Percentiles rank a stretch among this genome's conserved stretches.
phyloP scores from a whole-genome alignment of 495 filamentous ascomycete genomes.

The Hyaloscypha bicolor region DNA sequence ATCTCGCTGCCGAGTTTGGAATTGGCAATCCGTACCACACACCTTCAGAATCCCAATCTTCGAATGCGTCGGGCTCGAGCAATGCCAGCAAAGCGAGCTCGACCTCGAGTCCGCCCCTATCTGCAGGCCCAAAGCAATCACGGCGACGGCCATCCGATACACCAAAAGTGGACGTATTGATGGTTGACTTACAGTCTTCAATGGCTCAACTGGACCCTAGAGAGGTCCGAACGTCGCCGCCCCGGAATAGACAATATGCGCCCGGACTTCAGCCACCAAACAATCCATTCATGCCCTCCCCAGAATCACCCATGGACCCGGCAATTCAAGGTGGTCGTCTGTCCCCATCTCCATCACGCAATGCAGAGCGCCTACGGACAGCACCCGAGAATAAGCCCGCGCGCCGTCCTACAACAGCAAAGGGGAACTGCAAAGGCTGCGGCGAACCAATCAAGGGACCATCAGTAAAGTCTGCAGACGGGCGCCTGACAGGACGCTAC shows the following conservation, averaged over 20 bases:
- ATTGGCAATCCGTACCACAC: conserved; percentile 61
- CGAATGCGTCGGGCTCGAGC: conserved; percentile 68
- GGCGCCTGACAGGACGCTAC: conserved; percentile 89
- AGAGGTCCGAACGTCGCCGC: conserved; percentile 21
- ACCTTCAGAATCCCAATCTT: conserved; percentile 66
- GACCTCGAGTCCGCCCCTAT: conserved; percentile 63
- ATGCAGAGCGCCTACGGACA: background rate
- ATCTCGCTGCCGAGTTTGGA: conserved; percentile 54
- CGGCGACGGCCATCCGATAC: conserved; percentile 26
- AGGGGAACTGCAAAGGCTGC: conserved; percentile 85
- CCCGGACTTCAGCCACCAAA: conserved; percentile 11
- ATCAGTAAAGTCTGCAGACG: conserved; percentile 91
- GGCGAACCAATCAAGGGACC: conserved; percentile 79
- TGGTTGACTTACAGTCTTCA: conserved; percentile 54
- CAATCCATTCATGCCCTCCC: conserved; percentile 15
- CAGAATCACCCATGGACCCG: conserved; percentile 65
- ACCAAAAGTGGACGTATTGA: conserved; percentile 47
- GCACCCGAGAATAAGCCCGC: conserved; percentile 28
- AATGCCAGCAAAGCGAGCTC: conserved; percentile 70
- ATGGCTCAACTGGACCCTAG: conserved; percentile 41
- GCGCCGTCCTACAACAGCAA: conserved; percentile 41
- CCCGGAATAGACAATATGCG: conserved; percentile 21
- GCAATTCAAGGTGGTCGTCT: conserved; percentile 48
- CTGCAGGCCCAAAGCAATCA: conserved; percentile 21
- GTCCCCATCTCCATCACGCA: conserved; percentile 38